Conservation (phyloP, 1,284 basidiomycete species). For the Schizophyllum commune region DNA sequence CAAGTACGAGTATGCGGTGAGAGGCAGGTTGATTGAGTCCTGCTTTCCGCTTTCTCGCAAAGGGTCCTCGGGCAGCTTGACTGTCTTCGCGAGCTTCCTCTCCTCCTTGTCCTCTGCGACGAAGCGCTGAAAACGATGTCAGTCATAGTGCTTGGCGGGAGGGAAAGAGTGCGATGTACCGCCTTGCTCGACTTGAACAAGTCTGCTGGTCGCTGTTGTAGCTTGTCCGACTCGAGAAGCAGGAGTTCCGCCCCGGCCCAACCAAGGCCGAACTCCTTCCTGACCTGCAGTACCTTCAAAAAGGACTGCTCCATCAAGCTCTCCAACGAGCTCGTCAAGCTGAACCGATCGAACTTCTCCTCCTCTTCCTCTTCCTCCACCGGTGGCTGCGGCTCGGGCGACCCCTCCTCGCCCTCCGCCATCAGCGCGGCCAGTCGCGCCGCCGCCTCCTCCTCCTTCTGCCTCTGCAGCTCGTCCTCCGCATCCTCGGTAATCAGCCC, state of each 20-base stretch:
- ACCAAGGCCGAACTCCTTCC: slow-evolving; percentile 42
- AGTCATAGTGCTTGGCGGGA: not conserved
- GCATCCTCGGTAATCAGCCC: slow-evolving; percentile 33
- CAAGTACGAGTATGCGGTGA: slow-evolving; percentile 53
- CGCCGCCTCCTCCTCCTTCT: slow-evolving; percentile 21
- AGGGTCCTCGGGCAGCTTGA: slow-evolving; percentile 47
- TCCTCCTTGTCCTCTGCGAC: slow-evolving; percentile 40
- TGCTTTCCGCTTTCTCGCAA: slow-evolving; percentile 23
- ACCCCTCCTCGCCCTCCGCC: slow-evolving; percentile 17
- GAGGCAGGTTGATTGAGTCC: slow-evolving; percentile 41
- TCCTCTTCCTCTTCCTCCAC: slow-evolving; percentile 23
- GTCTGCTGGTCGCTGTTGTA: slow-evolving; percentile 33
- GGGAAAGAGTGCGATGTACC: slow-evolving; percentile 18
- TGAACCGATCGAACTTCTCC: slow-evolving; percentile 43
- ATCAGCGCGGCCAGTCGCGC: slow-evolving; percentile 21
- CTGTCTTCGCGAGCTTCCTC: slow-evolving; percentile 26
- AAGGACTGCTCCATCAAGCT: slow-evolving; percentile 46
- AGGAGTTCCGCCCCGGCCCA: slow-evolving; percentile 61
- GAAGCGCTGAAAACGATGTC: slow-evolving; percentile 23
- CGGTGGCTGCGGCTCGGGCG: slow-evolving; percentile 12
- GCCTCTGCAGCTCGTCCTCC: slow-evolving; percentile 26
- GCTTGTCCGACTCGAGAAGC: slow-evolving; percentile 34
- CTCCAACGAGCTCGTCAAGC: slow-evolving; percentile 52
- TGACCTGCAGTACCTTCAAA: slow-evolving; percentile 40
- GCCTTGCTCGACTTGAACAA: slow-evolving; percentile 24